Evolutionary conservation across 305 asterid genomes (phyloP), one percentile per base, ranked within the genome.

Genomic region (Solanum aculeatissimum): DNA sequence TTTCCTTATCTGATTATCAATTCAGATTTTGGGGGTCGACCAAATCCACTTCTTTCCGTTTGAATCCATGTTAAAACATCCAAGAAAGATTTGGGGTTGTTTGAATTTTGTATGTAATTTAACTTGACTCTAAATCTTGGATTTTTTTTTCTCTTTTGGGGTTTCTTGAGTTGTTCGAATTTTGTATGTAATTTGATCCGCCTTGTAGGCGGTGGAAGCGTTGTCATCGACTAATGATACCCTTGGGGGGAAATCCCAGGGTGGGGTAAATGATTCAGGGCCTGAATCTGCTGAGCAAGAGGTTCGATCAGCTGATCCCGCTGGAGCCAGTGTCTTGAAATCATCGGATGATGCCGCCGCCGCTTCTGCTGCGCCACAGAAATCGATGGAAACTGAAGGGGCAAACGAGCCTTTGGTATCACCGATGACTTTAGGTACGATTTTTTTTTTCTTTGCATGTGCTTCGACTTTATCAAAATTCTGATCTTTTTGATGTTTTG

Each of bases 301-400:
- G 87, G 91, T 85, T 85, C 89, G 92, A 92, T 89, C 95, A 82
- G 88, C 89, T 91, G 92, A 93, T 93, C 93, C 87, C 82, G 85
- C 29, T 12, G 66, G 49, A 27, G 92, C 84, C 79, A 89, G 15
- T 32, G 75, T 9, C 2, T 68, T 68, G 25, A 68, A 88, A 85
- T 65, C 88, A 68, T 89, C 83, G 69, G 92, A 85, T 78, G 82
- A 25, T 78, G 47, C 65, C 21, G 82, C n/a, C 15, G 89, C 19
- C 4, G 58, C 81, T 45, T 62, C 82, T 75, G 62, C 62, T 49
- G 81, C 58, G 58, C 23, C 79, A 77, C 93, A 71, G 54, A 90
- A 91, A 84, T 55, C 83, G 55, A 80, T 89, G 14, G 92, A 88
- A 70, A 84, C 83, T 75, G 87, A 83, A 83, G 90, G 77, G 74